Evolutionary conservation across 495 filamentous ascomycete species (phyloP).

Genomic region (Bacidia rubella): DNA sequence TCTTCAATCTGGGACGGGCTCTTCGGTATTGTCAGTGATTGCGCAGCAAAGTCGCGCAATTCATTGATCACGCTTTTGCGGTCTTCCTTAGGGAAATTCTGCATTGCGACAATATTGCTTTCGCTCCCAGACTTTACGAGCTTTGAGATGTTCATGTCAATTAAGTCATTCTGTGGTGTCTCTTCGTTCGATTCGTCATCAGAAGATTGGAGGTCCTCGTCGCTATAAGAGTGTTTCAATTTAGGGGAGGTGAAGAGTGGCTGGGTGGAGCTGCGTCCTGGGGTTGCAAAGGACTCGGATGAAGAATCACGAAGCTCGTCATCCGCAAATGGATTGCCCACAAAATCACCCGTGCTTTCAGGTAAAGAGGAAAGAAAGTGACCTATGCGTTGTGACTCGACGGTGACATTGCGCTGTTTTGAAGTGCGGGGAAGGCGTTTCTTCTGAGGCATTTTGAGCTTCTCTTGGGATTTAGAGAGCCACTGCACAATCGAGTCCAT

Average conservation of each 20-base stretch:
- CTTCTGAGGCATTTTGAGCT: not conserved
- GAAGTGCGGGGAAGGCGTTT: not conserved
- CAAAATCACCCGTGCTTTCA: not conserved
- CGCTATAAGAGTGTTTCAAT: not conserved
- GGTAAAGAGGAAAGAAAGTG: conserved; percentile 8
- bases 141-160: not conserved
- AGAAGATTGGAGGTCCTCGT: not conserved
- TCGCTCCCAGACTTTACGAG: not conserved
- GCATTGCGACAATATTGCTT: not conserved
- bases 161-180: not conserved
- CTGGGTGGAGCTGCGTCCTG: not conserved
- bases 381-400: conserved; percentile 3
- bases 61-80: not conserved
- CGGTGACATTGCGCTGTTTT: not conserved
- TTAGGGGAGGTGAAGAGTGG: not conserved
- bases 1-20: too few relatives aligned
- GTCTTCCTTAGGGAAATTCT: not conserved
- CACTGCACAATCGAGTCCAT: conserved; percentile 1
- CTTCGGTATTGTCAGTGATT: too few relatives aligned
- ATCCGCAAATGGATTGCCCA: not conserved
- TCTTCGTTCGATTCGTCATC: not conserved
- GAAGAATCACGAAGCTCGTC: not conserved
- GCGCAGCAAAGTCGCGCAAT: not conserved
- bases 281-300: not conserved
- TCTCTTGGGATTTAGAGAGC: conserved; percentile 2